phyloP scores from a whole-genome alignment of 2,329 filamentous ascomycete species.

The Claviceps capensis region DNA sequence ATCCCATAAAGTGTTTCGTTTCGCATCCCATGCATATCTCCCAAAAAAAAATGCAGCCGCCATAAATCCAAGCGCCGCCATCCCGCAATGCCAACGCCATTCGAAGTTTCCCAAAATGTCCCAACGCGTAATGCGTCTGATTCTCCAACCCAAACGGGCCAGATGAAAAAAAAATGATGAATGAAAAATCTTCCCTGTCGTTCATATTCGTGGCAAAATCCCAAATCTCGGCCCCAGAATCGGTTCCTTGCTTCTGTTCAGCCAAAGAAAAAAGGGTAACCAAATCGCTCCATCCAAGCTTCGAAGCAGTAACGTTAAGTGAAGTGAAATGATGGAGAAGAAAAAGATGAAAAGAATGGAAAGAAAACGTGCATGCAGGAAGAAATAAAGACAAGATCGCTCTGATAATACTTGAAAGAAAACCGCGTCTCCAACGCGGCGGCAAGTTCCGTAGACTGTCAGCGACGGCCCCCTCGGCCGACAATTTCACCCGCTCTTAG shows the following conservation, averaged over 20 bases:
- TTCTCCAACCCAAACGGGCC: background rate
- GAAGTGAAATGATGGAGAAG: background rate
- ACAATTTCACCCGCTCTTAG: conserved; percentile 47
- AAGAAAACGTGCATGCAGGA: background rate
- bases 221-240: background rate
- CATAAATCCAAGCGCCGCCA: background rate
- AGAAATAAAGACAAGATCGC: background rate
- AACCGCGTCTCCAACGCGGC: background rate
- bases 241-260: too few relatives aligned
- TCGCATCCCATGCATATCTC: background rate
- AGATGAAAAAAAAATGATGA: background rate
- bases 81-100: background rate
- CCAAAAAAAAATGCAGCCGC: too few relatives aligned
- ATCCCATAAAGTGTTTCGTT: background rate
- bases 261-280: too few relatives aligned
- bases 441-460: conserved; percentile 2
- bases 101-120: background rate
- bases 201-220: conserved; percentile 3
- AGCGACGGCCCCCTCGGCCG: conserved; percentile 24
- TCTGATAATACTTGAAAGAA: background rate
- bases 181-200: background rate
- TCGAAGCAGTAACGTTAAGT: background rate
- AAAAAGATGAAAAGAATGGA: background rate
- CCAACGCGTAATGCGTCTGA: background rate
- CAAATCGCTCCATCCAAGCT: background rate